Evolutionary conservation across 2,329 filamentous ascomycete species (phyloP), one percentile per base, ranked within the genome.

Genomic region (Tolypocladium ovalisporum): DNA sequence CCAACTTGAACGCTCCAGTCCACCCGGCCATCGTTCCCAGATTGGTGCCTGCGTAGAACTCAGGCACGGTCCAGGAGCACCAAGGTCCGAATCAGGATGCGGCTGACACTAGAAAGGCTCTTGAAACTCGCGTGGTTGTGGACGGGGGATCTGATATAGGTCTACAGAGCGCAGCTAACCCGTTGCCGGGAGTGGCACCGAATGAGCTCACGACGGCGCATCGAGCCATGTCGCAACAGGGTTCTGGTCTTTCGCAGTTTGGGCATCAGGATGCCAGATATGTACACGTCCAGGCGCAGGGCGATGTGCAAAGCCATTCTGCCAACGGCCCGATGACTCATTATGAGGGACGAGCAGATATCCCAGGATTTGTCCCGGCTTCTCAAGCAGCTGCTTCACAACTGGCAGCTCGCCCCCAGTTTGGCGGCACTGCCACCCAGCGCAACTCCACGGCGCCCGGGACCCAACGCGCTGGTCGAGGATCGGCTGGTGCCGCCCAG

Each of bases 11-110:
- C 2, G 3, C 7, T 4, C 36, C 36, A 10, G 19, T 24, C 22
- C 17, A 9, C 19, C n/a, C 10, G 19, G 37, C 27, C 7, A 17
- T 27, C n/a, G 52, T 19, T 19, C 17, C 51, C 27, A 34, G 12
- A 54, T 24, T 29, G 47, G 60, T 59, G 55, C 54, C 60, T 64
- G 63, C 55, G 22, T 62, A 62, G 60, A 52, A 59, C 29, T 27
- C 61, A 61, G 63, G 49, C 49, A 34, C 53, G 51, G 52, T 54
- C 57, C 55, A 51, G 40, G 40, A 36, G 37, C n/a, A 35, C 51
- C 15, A 52, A 59, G 39, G 22, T 6, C 32, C 29, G n/a, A 47
- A 34, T 19, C n/a, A 35, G 13, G 19, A 24, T n/a, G 34, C 42
- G 24, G 15, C 37, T 8, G 44, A 37, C 22, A 4, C 35, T 5